Conservation (phyloP, 768 basidiomycete species). For the Naematelia encephala region DNA sequence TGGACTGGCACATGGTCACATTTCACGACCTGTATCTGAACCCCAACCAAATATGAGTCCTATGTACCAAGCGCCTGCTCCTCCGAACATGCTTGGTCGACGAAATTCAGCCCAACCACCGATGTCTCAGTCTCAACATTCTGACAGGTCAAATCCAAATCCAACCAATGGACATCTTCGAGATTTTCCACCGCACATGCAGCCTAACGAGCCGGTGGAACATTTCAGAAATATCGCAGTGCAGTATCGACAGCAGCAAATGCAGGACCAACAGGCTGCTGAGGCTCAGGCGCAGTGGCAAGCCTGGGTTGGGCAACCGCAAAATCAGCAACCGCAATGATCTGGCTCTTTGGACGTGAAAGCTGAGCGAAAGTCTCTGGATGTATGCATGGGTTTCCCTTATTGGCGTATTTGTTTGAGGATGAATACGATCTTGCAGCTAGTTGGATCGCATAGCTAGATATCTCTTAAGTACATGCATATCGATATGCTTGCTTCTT, state of each 20-base stretch:
- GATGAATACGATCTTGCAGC: too few species aligned
- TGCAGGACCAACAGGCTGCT: neutral
- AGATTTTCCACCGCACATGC: neutral
- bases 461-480: too few species aligned
- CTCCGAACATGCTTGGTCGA: neutral
- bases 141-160: too few species aligned
- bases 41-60: neutral
- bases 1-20: neutral
- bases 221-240: neutral
- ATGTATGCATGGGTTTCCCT: too few species aligned
- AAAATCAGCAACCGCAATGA: neutral
- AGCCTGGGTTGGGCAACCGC: too few species aligned
- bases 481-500: too few species aligned
- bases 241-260: neutral
- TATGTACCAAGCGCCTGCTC: neutral
- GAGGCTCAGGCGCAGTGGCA: neutral
- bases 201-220: neutral
- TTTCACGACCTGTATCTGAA: neutral
- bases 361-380: neutral
- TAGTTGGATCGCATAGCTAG: too few species aligned
- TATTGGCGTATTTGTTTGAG: too few species aligned
- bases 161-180: neutral
- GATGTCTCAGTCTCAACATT: neutral
- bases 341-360: neutral
- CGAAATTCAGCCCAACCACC: neutral